phyloP scores from a whole-genome alignment of 495 filamentous ascomycete species.

The Emericellopsis terricola region DNA sequence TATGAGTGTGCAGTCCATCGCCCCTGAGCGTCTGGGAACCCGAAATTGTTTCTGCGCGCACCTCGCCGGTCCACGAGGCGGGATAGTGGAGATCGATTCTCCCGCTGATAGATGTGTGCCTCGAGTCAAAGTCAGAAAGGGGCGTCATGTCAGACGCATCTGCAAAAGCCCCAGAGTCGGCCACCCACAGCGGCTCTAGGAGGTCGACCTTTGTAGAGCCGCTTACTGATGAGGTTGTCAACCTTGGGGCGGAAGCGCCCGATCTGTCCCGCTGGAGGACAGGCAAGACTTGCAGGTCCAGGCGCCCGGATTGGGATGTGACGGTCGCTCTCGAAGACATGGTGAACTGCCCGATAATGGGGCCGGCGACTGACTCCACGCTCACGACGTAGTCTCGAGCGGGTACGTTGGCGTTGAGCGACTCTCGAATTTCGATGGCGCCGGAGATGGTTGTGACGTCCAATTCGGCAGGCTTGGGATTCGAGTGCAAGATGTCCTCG shows the following conservation, averaged over 20 bases:
- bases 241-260: background rate
- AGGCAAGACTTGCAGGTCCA: slow-evolving; percentile 16
- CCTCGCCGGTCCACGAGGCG: slow-evolving; percentile 20
- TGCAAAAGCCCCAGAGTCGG: too few relatives aligned
- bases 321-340: slow-evolving; percentile 10
- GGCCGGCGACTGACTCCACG: slow-evolving; percentile 16
- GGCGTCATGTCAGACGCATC: background rate
- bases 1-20: background rate
- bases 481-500: slow-evolving; percentile 6
- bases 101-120: slow-evolving; percentile 17
- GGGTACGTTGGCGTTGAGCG: slow-evolving; percentile 15
- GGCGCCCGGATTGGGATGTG: slow-evolving; percentile 10
- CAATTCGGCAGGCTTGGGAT: slow-evolving; percentile 15
- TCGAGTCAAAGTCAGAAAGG: slow-evolving; percentile 10
- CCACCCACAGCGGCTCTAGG: slow-evolving; percentile 17
- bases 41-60: slow-evolving; percentile 4
- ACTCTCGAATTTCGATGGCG: slow-evolving; percentile 14
- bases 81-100: slow-evolving; percentile 16
- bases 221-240: slow-evolving; percentile 17
- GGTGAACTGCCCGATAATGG: slow-evolving; percentile 12
- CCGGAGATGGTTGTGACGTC: slow-evolving; percentile 17
- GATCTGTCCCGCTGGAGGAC: slow-evolving; percentile 9
- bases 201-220: slow-evolving; percentile 12
- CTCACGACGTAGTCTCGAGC: slow-evolving; percentile 23
- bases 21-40: background rate